A percentile compares a stretch with the other conserved stretches of the same genome.
Conservation (phyloP, 495 filamentous ascomycete genomes). For the Daldinia grandis region DNA sequence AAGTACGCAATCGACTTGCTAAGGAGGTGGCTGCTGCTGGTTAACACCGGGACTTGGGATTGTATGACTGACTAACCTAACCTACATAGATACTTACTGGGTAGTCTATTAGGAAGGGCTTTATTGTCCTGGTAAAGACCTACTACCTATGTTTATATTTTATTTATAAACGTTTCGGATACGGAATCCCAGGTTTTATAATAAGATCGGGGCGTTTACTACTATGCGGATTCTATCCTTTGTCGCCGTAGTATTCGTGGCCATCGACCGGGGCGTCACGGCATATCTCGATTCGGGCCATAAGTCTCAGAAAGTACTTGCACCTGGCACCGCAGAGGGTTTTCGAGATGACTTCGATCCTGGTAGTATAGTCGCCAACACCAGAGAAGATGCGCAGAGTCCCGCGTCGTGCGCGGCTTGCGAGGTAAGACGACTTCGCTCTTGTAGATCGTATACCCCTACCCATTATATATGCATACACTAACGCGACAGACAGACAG, state of each 20-base stretch:
- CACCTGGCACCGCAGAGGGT: background rate
- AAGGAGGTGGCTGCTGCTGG: background rate
- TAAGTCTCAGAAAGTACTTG: conserved; percentile 22
- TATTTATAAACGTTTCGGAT: background rate
- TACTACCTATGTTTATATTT: background rate
- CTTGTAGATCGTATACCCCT: background rate
- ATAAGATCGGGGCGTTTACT: background rate
- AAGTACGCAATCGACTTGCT: conserved; percentile 26
- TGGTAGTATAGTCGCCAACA: conserved; percentile 32
- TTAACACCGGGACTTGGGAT: background rate
- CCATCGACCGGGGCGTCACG: background rate
- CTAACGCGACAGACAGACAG: conserved; percentile 43
- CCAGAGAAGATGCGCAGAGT: conserved; percentile 54
- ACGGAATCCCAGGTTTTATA: background rate
- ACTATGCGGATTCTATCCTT: conserved; percentile 25
- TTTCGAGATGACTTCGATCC: background rate
- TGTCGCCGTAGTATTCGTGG: background rate
- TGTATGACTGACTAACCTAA: background rate
- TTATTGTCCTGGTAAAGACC: background rate
- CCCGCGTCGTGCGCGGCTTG: conserved; percentile 57
- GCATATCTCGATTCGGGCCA: background rate
- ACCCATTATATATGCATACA: background rate
- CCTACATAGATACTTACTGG: too few relatives aligned
- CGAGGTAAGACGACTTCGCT: conserved; percentile 48
- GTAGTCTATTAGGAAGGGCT: background rate